Percentiles rank a stretch among this genome's conserved stretches.
phyloP scores from a whole-genome alignment of 2,329 filamentous ascomycete species.

The Talaromyces sp. region DNA sequence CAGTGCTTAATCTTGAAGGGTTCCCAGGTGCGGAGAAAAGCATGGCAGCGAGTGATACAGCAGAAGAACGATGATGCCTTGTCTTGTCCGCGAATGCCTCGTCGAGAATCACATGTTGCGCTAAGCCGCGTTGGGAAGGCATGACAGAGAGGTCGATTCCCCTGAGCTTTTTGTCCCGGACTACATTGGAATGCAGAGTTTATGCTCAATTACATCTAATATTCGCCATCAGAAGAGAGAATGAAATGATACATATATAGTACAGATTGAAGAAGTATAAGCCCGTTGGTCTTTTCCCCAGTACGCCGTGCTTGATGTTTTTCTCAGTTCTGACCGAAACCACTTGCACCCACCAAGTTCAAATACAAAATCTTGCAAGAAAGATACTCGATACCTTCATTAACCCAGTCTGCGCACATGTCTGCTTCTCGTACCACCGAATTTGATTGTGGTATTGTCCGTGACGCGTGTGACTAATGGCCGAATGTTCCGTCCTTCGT shows the following conservation, averaged over 20 bases:
- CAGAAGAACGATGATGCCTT: conserved; percentile 8
- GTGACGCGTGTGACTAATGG: conserved; percentile 74
- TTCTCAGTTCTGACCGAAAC: neutral
- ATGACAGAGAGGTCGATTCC: neutral
- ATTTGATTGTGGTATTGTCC: conserved; percentile 88
- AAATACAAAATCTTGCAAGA: neutral
- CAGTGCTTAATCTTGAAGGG: neutral
- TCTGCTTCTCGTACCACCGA: conserved; percentile 86
- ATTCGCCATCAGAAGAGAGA: neutral
- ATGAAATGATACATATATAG: neutral
- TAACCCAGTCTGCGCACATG: conserved; percentile 77
- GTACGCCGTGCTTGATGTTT: conserved; percentile 10
- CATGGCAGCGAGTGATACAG: neutral
- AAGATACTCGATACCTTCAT: conserved; percentile 18
- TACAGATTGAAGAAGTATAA: conserved; percentile 5
- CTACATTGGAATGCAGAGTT: neutral
- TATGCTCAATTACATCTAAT: neutral
- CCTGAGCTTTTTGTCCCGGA: neutral
- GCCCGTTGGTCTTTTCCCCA: neutral
- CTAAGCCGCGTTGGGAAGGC: conserved; percentile 21
- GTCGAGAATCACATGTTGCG: conserved; percentile 21
- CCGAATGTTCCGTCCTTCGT: conserved; percentile 74
- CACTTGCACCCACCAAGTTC: too few relatives aligned
- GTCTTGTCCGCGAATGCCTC: neutral
- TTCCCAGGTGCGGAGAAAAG: neutral